Conservation (phyloP, 768 basidiomycete species). For the Lactarius trivialis region DNA sequence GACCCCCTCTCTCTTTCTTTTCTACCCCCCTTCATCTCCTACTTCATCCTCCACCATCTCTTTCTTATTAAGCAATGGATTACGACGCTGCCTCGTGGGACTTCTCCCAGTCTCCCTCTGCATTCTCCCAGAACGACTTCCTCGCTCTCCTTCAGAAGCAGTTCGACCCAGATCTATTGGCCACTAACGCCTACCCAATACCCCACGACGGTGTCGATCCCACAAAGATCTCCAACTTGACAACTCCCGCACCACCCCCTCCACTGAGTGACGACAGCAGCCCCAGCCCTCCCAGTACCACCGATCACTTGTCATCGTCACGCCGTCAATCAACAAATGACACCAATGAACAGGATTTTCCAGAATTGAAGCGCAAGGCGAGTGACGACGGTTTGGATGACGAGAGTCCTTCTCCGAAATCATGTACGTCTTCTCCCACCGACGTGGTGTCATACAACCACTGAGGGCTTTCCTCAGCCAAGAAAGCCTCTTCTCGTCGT, state of each 20-base stretch:
- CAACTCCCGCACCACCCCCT: slow-evolving; percentile 49
- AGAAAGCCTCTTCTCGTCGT: slow-evolving; percentile 29
- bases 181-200: slow-evolving; percentile 25
- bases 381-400: slow-evolving; percentile 50
- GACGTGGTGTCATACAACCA: neutral
- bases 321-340: slow-evolving; percentile 29
- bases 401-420: slow-evolving; percentile 62
- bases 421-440: slow-evolving; percentile 43
- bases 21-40: neutral
- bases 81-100: slow-evolving; percentile 53
- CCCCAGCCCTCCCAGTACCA: slow-evolving; percentile 61
- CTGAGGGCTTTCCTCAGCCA: slow-evolving; percentile 20
- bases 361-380: slow-evolving; percentile 72
- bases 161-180: slow-evolving; percentile 39
- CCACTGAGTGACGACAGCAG: slow-evolving; percentile 68
- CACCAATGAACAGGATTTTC: slow-evolving; percentile 39
- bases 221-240: slow-evolving; percentile 46
- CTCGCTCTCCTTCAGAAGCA: slow-evolving; percentile 73
- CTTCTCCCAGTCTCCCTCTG: slow-evolving; percentile 39
- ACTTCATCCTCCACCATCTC: neutral
- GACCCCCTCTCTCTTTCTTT: neutral
- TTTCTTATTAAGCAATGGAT: slow-evolving; percentile 38
- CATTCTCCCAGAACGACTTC: slow-evolving; percentile 68
- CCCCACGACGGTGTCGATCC: slow-evolving; percentile 49
- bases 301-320: slow-evolving; percentile 30